phyloP scores from a whole-genome alignment of 495 filamentous ascomycete genomes.

The Penicillium salamii region DNA sequence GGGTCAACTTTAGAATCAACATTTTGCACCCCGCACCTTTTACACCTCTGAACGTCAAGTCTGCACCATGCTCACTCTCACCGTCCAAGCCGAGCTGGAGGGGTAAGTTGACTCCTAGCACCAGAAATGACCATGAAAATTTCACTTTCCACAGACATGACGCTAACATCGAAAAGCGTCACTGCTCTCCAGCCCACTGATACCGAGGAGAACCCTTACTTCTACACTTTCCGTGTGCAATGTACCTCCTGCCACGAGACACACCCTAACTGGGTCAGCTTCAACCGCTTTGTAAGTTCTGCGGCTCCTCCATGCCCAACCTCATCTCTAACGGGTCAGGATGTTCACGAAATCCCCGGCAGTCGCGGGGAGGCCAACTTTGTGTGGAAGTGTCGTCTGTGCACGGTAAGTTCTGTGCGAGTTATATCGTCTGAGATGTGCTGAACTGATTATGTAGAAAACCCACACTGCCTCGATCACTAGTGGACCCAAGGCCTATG shows the following conservation, averaged over 20 bases:
- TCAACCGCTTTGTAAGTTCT: constrained; percentile 80
- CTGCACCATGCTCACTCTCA: too few species aligned
- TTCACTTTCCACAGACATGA: too few species aligned
- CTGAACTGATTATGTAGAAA: constrained; percentile 39
- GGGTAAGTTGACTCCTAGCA: constrained; percentile 50
- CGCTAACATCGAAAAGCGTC: constrained; percentile 57
- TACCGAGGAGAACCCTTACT: constrained; percentile 75
- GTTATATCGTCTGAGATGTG: neutral
- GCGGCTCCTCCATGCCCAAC: neutral
- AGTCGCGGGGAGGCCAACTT: constrained; percentile 96
- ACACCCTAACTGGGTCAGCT: constrained; percentile 81
- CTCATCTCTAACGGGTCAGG: constrained; percentile 47
- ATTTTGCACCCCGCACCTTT: too few species aligned
- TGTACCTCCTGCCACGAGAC: constrained; percentile 91
- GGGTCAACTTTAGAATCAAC: too few species aligned
- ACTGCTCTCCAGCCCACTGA: constrained; percentile 85
- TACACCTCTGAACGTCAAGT: too few species aligned
- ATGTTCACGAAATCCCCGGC: constrained; percentile 79
- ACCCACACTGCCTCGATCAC: constrained; percentile 71
- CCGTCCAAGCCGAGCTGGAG: constrained; percentile 73
- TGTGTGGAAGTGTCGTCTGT: constrained; percentile 95
- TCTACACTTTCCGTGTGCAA: constrained; percentile 94
- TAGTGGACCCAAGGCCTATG: constrained; percentile 65
- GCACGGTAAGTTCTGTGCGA: constrained; percentile 56
- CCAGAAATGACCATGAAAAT: neutral